Evolutionary conservation across 225 moss, liverwort and hornwort species (phyloP), one percentile per base, ranked within the genome.

Genomic region (Physcomitrium patens): DNA sequence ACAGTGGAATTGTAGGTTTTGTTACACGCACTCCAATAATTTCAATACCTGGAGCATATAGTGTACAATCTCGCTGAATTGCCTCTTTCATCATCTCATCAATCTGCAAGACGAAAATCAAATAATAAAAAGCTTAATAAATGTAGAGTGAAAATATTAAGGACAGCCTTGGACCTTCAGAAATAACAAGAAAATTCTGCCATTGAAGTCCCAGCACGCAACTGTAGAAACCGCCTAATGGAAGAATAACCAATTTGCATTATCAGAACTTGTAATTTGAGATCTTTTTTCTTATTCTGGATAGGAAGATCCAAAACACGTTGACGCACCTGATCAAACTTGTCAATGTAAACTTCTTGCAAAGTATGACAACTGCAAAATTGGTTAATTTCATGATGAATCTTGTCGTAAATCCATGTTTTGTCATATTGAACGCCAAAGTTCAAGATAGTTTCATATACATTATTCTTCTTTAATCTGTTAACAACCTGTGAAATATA

Each of bases 371-470:
- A 91, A 76, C 97, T 99, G 82, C 97, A 99, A 75, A 99, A 99
- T 59, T 99, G 97, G 69, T 99, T 99, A 63, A 99, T 95, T 85
- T 99, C 97, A 55, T 99, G 97, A 86, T 99, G 97, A 74, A 99
- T 95, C 74, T 99, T 99, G 84, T 99, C 94, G 79, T 99, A 99
- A 50, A 99, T 99, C 97, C 97, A 99, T 17, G 94, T 99, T 81
- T 99, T 99, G 74, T 99, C 97, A 57, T 99, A 99, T 67, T 93
- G 94, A 44, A 99, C 95, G 43, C 97, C 97, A 71, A 95, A 99
- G 46, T 99, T 90, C 74, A 99, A 87, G 45, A 99, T 99, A 56
- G 97, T 99, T 8, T 99, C 94, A 52, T 95, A 94, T 13, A 99
- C 97, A 67, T 79, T 84, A 48, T 58, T 87, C 78, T 87, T 94